A percentile compares a stretch with the other conserved stretches of the same genome.
These are phyloP conservation scores for Oropetium thomaeum DNA, from an alignment of 176 grass and related monocot species.

Conservation along the genomic window DNA sequence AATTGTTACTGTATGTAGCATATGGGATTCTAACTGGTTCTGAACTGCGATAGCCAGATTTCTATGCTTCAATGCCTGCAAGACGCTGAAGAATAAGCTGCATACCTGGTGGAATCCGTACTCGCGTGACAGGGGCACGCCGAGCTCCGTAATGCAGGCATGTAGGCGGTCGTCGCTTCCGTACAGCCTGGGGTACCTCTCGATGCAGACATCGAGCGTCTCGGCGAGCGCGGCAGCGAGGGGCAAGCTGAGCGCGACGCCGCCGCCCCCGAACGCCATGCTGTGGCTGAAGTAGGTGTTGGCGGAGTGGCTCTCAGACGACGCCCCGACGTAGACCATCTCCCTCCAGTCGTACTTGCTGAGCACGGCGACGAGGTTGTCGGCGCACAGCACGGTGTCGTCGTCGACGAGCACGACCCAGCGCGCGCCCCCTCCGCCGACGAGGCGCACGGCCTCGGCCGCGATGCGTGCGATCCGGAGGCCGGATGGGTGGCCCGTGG, in stretches of 20 bases:
- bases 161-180: constrained; percentile 96
- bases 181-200: constrained; percentile 90
- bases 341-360: constrained; percentile 92
- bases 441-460: constrained; percentile 75
- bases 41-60: not conserved
- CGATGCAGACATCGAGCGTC: constrained; percentile 80
- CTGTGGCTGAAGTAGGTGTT: constrained; percentile 97
- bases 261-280: constrained; percentile 93
- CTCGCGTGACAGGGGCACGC: constrained; percentile 76
- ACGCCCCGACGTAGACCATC: constrained; percentile 86
- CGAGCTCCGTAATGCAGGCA: constrained; percentile 93
- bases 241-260: constrained; percentile 86
- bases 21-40: not conserved
- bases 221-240: constrained; percentile 60
- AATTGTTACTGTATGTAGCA: constrained; percentile 17
- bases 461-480: constrained; percentile 92
- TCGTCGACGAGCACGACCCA: constrained; percentile 97
- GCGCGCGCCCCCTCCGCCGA: constrained; percentile 39
- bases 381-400: constrained; percentile 73
- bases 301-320: constrained; percentile 89
- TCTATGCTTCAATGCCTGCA: constrained; percentile 1
- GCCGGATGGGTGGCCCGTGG: constrained; percentile 88
- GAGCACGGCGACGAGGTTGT: constrained; percentile 83
- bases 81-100: constrained; percentile 13
- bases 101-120: constrained; percentile 92